Conservation (phyloP, 1,284 basidiomycete genomes). For the Ustilago sp. region DNA sequence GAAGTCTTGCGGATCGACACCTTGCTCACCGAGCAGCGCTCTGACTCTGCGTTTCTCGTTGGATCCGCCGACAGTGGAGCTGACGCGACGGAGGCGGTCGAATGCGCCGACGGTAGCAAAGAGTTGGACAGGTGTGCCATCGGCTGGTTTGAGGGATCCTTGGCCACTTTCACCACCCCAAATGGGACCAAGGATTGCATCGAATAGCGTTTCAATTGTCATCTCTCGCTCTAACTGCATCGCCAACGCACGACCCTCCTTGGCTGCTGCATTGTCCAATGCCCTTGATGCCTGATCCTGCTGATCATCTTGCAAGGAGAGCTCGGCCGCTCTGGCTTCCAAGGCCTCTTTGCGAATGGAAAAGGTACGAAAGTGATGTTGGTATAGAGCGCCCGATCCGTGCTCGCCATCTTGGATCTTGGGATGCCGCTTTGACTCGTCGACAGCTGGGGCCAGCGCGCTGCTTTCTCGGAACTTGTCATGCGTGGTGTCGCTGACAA, state of each 20-base stretch:
- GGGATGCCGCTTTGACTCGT: constrained; percentile 27
- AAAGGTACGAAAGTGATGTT: constrained; percentile 47
- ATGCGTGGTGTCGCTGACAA: constrained; percentile 60
- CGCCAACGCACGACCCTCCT: constrained; percentile 42
- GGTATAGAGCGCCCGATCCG: constrained; percentile 29
- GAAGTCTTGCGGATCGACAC: constrained; percentile 28
- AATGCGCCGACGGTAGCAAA: constrained; percentile 45
- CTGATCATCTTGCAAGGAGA: constrained; percentile 31
- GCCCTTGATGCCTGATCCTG: constrained; percentile 30
- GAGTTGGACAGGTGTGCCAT: constrained; percentile 13
- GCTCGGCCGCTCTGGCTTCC: constrained; percentile 39
- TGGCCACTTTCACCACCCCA: neutral
- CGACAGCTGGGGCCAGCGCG: constrained; percentile 4
- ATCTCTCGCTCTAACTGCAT: constrained; percentile 50
- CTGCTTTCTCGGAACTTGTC: constrained; percentile 17
- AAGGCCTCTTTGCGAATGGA: constrained; percentile 46
- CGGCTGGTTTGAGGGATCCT: neutral
- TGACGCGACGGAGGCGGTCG: constrained; percentile 39
- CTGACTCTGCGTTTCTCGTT: constrained; percentile 47
- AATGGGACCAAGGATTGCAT: constrained; percentile 35
- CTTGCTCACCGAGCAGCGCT: constrained; percentile 36
- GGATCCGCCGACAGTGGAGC: constrained; percentile 45
- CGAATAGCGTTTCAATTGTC: constrained; percentile 47
- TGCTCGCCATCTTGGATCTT: constrained; percentile 24
- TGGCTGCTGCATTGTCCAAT: constrained; percentile 35